These are phyloP conservation scores for Neurospora sp. DNA, from an alignment of 495 filamentous ascomycete species.

Conservation along the genomic window DNA sequence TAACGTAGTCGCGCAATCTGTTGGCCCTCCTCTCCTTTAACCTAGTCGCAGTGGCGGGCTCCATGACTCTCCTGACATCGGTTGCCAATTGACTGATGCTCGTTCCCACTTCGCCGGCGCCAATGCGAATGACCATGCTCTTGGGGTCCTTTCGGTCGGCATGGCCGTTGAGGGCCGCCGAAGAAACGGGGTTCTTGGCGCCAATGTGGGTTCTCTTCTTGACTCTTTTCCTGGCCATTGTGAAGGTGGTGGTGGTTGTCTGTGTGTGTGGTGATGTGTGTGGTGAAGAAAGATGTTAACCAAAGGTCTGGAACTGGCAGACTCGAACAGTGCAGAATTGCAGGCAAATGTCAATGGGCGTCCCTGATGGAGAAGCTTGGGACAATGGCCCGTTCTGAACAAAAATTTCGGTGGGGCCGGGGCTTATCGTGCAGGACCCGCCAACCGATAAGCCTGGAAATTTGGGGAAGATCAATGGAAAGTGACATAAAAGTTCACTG, in stretches of 20 bases:
- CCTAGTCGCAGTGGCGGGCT: constrained; percentile 82
- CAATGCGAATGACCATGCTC: constrained; percentile 97
- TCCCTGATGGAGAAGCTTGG: not conserved
- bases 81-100: constrained; percentile 86
- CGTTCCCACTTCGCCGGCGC: constrained; percentile 84
- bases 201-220: constrained; percentile 86
- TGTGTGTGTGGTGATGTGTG: not conserved
- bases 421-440: constrained; percentile 15
- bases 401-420: constrained; percentile 21
- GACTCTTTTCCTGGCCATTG: constrained; percentile 70
- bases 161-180: constrained; percentile 27
- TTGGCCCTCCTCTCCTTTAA: constrained; percentile 86
- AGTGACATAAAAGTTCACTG: not conserved
- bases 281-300: not conserved
- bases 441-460: constrained; percentile 9
- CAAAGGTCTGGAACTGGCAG: not conserved
- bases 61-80: constrained; percentile 90
- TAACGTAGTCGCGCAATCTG: constrained; percentile 81
- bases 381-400: not conserved
- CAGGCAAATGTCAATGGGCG: not conserved
- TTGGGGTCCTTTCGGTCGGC: constrained; percentile 59
- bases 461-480: not conserved
- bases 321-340: constrained; percentile 4
- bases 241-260: not conserved
- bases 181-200: constrained; percentile 46